These are phyloP conservation scores for Tylopilus vinaceipallidus DNA, from an alignment of 768 basidiomycete species.

Conservation along the genomic window DNA sequence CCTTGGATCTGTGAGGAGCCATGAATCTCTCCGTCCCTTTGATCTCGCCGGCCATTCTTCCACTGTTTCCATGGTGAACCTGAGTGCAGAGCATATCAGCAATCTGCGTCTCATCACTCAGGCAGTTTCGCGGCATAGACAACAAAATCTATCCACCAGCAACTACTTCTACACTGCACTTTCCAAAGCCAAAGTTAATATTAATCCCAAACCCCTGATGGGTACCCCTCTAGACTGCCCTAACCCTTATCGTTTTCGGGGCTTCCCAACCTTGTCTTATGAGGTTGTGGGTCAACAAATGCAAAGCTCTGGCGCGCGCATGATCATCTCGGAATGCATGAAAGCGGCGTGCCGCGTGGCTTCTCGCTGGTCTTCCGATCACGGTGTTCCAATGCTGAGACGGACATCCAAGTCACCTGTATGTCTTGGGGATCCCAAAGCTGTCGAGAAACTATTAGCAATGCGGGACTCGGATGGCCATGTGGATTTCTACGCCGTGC, in stretches of 20 bases:
- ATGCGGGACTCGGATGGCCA: conserved; percentile 45
- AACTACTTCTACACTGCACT: conserved; percentile 27
- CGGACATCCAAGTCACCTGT: conserved; percentile 42
- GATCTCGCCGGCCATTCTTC: conserved; percentile 2
- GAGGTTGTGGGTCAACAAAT: conserved; percentile 31
- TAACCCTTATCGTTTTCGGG: conserved; percentile 38
- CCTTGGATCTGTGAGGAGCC: conserved; percentile 32
- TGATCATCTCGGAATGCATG: conserved; percentile 77
- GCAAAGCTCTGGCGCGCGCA: conserved; percentile 42
- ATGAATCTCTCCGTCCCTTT: conserved; percentile 23
- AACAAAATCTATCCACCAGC: conserved; percentile 19
- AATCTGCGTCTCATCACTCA: conserved; percentile 33
- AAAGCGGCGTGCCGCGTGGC: conserved; percentile 74
- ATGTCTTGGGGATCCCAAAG: conserved; percentile 29
- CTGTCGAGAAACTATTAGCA: conserved; percentile 45
- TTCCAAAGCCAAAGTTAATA: conserved; percentile 27
- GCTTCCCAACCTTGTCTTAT: conserved; percentile 53
- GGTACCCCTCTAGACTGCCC: conserved; percentile 30
- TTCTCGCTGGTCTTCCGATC: conserved; percentile 66
- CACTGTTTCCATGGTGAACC: neutral
- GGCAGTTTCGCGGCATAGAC: conserved; percentile 25
- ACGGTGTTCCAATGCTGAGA: conserved; percentile 60
- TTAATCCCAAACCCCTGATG: conserved; percentile 30
- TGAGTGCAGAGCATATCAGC: conserved; percentile 21
- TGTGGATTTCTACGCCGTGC: conserved; percentile 39